Evolutionary conservation across 164 flowering plant species (phyloP).

Genomic region (Warburgia ugandensis): DNA sequence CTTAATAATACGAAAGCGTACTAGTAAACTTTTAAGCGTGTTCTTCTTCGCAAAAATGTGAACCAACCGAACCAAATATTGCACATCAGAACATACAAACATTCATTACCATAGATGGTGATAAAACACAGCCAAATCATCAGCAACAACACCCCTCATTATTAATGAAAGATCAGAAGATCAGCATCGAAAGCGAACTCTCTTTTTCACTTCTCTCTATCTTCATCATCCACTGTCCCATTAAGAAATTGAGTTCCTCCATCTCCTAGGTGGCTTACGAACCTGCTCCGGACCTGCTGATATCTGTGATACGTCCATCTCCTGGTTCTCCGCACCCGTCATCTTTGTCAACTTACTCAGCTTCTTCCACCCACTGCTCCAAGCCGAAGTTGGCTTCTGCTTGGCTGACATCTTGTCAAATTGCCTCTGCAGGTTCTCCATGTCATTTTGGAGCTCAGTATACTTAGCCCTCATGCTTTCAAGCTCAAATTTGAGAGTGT

Average conservation of each 20-base stretch:
- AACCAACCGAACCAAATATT: no score
- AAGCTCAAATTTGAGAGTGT: conserved; percentile 91
- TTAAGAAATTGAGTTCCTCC: conserved; percentile 96
- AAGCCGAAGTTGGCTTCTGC: conserved; percentile 58
- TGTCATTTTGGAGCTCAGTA: conserved; percentile 69
- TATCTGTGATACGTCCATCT: conserved; percentile 27
- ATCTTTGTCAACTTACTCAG: conserved; percentile 80
- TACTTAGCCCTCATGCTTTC: conserved; percentile 82
- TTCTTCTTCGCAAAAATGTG: no score
- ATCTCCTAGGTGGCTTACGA: conserved; percentile 68
- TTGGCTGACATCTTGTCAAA: conserved; percentile 74
- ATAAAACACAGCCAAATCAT: no score
- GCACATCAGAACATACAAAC: no score
- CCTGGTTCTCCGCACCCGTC: conserved; percentile 38
- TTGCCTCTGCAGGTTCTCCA: conserved; percentile 79
- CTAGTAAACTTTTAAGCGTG: no score
- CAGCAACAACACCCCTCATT: no score
- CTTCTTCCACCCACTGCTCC: conserved; percentile 96
- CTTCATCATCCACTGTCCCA: not conserved
- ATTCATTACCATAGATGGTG: no score
- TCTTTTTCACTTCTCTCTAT: no score
- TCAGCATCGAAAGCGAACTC: no score
- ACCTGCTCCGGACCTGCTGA: conserved; percentile 32
- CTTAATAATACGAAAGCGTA: no score
- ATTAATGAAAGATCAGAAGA: no score